Evolutionary conservation across 306 rosid genomes (phyloP), one percentile per base, ranked within the genome.

Genomic region (Begonia masoniana): DNA sequence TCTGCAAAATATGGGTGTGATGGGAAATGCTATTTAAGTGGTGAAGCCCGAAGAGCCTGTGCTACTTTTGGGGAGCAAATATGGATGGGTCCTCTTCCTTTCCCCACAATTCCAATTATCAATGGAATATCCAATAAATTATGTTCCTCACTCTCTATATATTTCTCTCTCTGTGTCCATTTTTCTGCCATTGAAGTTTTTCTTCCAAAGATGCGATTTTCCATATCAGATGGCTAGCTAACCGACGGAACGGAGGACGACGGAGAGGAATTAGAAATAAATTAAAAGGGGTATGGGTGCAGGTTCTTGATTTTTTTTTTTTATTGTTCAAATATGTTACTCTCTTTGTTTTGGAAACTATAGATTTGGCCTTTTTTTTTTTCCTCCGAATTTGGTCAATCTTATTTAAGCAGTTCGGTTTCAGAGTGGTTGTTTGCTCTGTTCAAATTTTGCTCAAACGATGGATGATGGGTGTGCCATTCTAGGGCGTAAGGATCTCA

Each of bases 51-150:
- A 31, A 31, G 39, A 31, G 39, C 3, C 56, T 80, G 89, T 72
- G 83, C 71, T 70, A 65, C 87, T 80, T 88, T 88, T 82, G 80
- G 97, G 97, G 97, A 82, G 97, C 95, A 85, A 78, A 76, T 73
- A 63, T 59, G 74, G 75, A 74, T 68, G 93, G 88, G 70, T 54
- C 82, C 74, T 65, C 39, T 31, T 31, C 9, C 39, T 31, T 31
- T 31, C 39, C 39, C 39, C 39, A 31, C 39, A 31, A 31, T 31
- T 4, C 39, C 39, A 62, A 62, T 63, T 55, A 74, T 81, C 81
- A 71, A 80, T 61, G 71, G 63, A 76, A 54, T 43, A 69, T 62
- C 59, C 67, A 63, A 78, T 66, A 50, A 49, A 63, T 54, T 61
- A 9, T 35, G 62, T 61, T 76, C 74, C 79, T 60, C 69, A 68